These are phyloP conservation scores for Cryptococcus sp. DNA, from an alignment of 1,284 basidiomycete genomes.

Conservation along the genomic window DNA sequence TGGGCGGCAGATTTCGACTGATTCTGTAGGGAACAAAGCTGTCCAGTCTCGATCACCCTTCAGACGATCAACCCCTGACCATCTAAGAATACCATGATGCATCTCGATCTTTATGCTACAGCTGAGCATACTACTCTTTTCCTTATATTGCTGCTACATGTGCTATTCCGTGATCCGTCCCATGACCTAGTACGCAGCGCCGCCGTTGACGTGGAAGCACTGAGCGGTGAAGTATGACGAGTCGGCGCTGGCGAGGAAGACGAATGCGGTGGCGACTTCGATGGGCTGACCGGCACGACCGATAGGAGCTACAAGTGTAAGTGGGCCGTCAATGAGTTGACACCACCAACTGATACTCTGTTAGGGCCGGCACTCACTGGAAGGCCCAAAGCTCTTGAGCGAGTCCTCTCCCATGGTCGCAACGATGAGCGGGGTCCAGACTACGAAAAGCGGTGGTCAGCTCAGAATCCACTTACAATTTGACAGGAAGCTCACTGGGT, in stretches of 20 bases:
- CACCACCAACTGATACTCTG: too few species aligned
- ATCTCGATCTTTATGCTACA: too few species aligned
- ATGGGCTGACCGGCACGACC: constrained; percentile 62
- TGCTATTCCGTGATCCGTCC: neutral
- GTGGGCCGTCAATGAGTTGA: neutral
- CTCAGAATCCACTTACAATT: neutral
- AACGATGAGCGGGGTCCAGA: constrained; percentile 60
- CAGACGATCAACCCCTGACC: too few species aligned
- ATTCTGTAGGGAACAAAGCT: too few species aligned
- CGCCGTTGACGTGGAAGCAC: constrained; percentile 42
- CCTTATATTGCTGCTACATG: too few species aligned
- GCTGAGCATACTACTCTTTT: too few species aligned
- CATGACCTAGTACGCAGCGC: constrained; percentile 26
- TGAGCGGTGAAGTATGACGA: constrained; percentile 59
- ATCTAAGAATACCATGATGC: too few species aligned
- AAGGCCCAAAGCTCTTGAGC: constrained; percentile 56
- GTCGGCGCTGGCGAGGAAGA: constrained; percentile 61
- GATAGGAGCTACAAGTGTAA: constrained; percentile 51
- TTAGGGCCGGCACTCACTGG: constrained; percentile 31
- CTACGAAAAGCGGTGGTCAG: constrained; percentile 30
- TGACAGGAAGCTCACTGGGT: constrained; percentile 23
- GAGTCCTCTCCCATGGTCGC: constrained; percentile 59
- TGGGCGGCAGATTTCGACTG: too few species aligned
- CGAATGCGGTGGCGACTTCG: constrained; percentile 61
- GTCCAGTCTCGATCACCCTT: too few species aligned